Percentiles rank a stretch among this genome's conserved stretches.
Conservation (phyloP, 805 yeast species). For the Barnettozyma vustinii region DNA sequence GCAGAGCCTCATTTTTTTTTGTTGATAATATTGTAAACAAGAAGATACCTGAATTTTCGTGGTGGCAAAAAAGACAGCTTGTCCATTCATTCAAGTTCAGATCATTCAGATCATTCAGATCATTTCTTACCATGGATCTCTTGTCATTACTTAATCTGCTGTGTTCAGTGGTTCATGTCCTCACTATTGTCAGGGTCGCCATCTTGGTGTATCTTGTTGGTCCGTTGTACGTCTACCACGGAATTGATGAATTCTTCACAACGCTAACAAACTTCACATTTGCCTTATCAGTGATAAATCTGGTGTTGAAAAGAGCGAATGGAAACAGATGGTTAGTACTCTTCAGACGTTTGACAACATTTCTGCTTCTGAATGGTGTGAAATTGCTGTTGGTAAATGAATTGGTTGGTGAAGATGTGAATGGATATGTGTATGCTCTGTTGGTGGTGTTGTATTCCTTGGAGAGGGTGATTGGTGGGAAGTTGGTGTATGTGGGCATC, state of each 20-base stretch:
- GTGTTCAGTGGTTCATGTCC: background rate
- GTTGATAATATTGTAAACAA: too few relatives aligned
- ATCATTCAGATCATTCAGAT: too few relatives aligned
- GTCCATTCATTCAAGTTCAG: background rate
- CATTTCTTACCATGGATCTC: background rate
- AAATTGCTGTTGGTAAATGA: background rate
- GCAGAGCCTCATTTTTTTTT: background rate
- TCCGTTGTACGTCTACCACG: slow-evolving; percentile 2
- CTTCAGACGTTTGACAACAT: background rate
- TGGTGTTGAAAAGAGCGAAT: background rate
- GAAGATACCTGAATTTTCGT: background rate
- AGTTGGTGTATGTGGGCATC: background rate
- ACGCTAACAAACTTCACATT: background rate
- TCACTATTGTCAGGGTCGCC: background rate
- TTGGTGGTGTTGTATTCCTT: background rate
- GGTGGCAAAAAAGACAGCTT: background rate
- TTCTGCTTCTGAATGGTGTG: background rate
- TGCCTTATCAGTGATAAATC: background rate
- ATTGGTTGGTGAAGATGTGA: background rate
- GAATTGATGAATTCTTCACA: slow-evolving; percentile 2
- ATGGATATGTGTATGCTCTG: background rate
- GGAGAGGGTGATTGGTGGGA: background rate
- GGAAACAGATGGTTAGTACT: background rate
- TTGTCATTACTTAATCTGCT: background rate
- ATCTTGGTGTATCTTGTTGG: slow-evolving; percentile 4